phyloP scores from a whole-genome alignment of 257 asterid genomes.

The Capsicum rhomboideum region DNA sequence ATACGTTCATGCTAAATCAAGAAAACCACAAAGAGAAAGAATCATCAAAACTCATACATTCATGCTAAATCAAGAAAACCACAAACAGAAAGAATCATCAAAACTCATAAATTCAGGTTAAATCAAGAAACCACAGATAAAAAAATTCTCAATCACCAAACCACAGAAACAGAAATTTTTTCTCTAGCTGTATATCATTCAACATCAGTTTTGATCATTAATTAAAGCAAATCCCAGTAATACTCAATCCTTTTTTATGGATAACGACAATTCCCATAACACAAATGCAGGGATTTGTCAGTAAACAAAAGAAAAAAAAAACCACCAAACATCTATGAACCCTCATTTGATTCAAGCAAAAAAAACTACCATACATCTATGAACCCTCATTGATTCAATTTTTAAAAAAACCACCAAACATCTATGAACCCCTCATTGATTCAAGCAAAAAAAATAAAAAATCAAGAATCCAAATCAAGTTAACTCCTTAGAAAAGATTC shows the following conservation, averaged over 20 bases:
- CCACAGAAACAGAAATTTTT: neutral
- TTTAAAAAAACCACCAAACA: no score
- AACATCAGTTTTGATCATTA: neutral
- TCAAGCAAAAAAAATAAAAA: neutral
- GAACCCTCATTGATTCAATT: neutral
- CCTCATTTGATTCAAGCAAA: no score
- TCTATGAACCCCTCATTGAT: slow-evolving; percentile 19
- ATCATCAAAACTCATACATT: neutral
- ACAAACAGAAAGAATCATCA: no score
- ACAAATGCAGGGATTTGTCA: neutral
- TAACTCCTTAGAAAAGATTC: slow-evolving; percentile 13
- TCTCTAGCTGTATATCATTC: neutral
- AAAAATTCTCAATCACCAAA: neutral
- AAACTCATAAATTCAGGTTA: neutral
- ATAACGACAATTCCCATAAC: neutral
- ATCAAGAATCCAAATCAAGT: neutral
- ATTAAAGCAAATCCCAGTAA: neutral
- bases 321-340: neutral
- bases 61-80: no score
- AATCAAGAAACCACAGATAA: neutral
- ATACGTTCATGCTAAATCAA: no score
- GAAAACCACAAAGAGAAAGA: neutral
- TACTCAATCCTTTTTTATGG: neutral
- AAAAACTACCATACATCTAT: no score
- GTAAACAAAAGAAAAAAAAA: neutral